Conservation (phyloP, 768 basidiomycete species). For the Termitomyces heimii region DNA sequence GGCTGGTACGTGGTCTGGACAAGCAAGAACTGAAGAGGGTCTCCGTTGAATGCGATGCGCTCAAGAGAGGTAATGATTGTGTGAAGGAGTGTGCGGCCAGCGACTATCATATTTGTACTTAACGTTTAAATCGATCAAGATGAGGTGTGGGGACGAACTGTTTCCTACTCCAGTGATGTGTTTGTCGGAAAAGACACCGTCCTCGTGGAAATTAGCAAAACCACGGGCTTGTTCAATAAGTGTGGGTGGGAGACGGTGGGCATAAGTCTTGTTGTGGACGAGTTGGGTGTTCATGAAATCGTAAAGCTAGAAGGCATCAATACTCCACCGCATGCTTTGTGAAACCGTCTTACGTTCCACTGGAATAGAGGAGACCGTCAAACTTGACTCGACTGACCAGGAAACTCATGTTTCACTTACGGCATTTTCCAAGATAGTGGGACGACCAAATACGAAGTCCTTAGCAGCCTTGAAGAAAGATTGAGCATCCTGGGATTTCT, state of each 20-base stretch:
- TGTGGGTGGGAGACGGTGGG: slow-evolving; percentile 74
- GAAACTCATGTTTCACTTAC: slow-evolving; percentile 32
- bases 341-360: slow-evolving; percentile 61
- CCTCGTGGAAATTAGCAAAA: slow-evolving; percentile 78
- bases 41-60: slow-evolving; percentile 72
- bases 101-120: slow-evolving; percentile 41
- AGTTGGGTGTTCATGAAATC: slow-evolving; percentile 75
- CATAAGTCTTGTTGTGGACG: slow-evolving; percentile 78
- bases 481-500: slow-evolving; percentile 44
- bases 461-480: slow-evolving; percentile 62
- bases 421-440: slow-evolving; percentile 61
- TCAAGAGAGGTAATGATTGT: slow-evolving; percentile 67
- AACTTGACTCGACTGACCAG: background rate
- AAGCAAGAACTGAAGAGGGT: slow-evolving; percentile 74
- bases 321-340: too few relatives aligned
- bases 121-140: background rate
- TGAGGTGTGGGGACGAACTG: slow-evolving; percentile 41
- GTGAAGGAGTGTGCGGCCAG: slow-evolving; percentile 74
- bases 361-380: slow-evolving; percentile 24
- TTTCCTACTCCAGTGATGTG: slow-evolving; percentile 68
- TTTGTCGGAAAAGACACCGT: slow-evolving; percentile 61
- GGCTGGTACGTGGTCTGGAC: slow-evolving; percentile 85
- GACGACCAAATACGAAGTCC: slow-evolving; percentile 69
- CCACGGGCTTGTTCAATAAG: slow-evolving; percentile 68
- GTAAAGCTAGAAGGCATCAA: slow-evolving; percentile 43